Evolutionary conservation across 2,329 filamentous ascomycete species (phyloP).

Genomic region (Trichoderma sp.): DNA sequence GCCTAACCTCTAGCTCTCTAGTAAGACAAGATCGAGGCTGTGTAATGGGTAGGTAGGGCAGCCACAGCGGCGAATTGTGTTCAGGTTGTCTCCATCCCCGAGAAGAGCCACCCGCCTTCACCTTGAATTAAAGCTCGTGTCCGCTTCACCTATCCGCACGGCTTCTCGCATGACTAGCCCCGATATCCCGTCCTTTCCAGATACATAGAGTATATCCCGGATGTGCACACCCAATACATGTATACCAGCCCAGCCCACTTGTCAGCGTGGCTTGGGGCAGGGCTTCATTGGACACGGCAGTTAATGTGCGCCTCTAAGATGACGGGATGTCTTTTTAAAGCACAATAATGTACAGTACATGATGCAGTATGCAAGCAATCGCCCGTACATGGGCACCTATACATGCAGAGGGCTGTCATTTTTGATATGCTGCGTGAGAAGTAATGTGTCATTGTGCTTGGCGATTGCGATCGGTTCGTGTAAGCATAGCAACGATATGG

Average conservation of each 20-base stretch:
- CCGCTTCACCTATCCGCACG: neutral
- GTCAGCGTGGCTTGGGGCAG: neutral
- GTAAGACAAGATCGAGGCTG: neutral
- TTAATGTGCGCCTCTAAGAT: neutral
- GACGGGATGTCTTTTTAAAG: neutral
- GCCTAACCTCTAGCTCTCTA: neutral
- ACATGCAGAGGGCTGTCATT: neutral
- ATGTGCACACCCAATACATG: neutral
- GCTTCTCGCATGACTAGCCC: neutral
- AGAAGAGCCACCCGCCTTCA: neutral
- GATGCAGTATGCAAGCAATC: neutral
- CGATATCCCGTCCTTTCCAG: neutral
- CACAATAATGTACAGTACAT: neutral
- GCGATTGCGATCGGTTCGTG: neutral
- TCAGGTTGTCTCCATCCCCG: neutral
- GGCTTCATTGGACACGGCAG: neutral
- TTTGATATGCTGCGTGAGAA: neutral
- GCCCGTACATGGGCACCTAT: neutral
- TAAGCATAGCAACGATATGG: neutral
- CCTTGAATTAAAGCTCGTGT: neutral
- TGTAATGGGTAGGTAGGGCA: neutral
- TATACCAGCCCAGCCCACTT: neutral
- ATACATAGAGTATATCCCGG: neutral
- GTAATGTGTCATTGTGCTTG: neutral
- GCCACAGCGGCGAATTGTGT: neutral